A percentile compares a stretch with the other conserved stretches of the same genome.
Conservation (phyloP, 305 asterid species). For the Fraxinus xanthoxyloides region DNA sequence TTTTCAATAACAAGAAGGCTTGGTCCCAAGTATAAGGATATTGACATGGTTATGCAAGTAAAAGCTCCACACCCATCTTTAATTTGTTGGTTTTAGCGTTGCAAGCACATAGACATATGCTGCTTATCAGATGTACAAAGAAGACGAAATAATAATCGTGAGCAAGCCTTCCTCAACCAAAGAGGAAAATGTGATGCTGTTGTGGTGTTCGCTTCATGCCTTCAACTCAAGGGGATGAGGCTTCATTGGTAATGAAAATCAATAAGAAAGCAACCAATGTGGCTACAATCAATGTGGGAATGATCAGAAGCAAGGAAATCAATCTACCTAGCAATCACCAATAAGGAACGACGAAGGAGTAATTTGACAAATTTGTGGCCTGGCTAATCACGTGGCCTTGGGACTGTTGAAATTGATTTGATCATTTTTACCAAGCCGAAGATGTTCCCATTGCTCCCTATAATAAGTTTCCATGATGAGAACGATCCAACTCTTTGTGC, state of each 20-base stretch:
- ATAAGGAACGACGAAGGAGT: not conserved
- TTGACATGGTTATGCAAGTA: not conserved
- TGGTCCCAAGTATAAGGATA: slow-evolving; percentile 3
- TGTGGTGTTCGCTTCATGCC: not conserved
- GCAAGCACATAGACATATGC: not conserved
- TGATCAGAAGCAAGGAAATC: not conserved
- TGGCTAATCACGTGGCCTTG: not conserved
- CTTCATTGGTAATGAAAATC: not conserved
- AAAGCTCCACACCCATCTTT: not conserved
- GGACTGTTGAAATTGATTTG: not conserved
- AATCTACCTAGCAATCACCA: not conserved
- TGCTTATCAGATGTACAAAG: not conserved
- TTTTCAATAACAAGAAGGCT: not conserved
- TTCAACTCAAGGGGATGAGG: not conserved
- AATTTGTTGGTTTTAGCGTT: not conserved
- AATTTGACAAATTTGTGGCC: not conserved
- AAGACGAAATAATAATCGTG: not conserved
- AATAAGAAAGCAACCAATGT: not conserved
- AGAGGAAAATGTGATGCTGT: not conserved
- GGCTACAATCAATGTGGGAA: not conserved
- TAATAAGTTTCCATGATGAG: not conserved
- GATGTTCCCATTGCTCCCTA: not conserved
- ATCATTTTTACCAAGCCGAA: not conserved
- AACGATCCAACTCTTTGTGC: not conserved
- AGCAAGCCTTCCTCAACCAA: not conserved